Evolutionary conservation across 1,284 basidiomycete genomes (phyloP).

Genomic region (Pseudozyma thailandica): DNA sequence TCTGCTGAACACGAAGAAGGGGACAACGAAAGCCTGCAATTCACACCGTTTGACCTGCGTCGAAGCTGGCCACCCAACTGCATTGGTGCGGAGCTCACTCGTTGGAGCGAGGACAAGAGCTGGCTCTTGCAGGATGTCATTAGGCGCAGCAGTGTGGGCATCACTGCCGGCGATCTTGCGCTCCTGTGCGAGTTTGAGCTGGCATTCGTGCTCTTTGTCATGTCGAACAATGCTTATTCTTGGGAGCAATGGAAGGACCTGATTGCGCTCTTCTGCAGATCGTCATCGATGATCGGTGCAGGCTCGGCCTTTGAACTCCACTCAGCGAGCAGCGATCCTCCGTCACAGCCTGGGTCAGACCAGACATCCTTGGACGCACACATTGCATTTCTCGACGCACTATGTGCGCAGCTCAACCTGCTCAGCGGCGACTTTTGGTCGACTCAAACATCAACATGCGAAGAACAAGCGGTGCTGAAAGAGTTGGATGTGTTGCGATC

Average conservation of each 20-base stretch:
- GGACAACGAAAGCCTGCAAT: conserved; percentile 28
- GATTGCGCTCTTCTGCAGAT: conserved; percentile 44
- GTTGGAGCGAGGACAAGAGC: conserved; percentile 64
- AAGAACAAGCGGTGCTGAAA: conserved; percentile 16
- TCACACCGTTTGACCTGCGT: conserved; percentile 53
- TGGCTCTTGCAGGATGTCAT: conserved; percentile 56
- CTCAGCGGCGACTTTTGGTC: conserved; percentile 35
- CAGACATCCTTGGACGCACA: conserved; percentile 7
- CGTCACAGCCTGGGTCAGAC: no score
- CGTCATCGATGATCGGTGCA: conserved; percentile 43
- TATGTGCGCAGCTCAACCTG: conserved; percentile 15
- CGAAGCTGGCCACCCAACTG: conserved; percentile 60
- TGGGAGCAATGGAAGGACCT: conserved; percentile 51
- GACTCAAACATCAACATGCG: not conserved
- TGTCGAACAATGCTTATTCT: conserved; percentile 35
- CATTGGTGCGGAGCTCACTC: conserved; percentile 50
- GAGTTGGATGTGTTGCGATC: conserved; percentile 27
- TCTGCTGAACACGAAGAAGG: not conserved
- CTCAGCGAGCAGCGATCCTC: no score
- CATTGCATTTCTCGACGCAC: conserved; percentile 22
- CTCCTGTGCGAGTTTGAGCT: conserved; percentile 52
- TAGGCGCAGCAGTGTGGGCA: conserved; percentile 16
- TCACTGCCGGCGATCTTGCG: not conserved
- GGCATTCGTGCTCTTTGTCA: conserved; percentile 43
- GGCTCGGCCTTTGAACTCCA: conserved; percentile 28